These are phyloP conservation scores for Dactylorhiza incarnata DNA, from an alignment of 106 monocot species.

Conservation along the genomic window DNA sequence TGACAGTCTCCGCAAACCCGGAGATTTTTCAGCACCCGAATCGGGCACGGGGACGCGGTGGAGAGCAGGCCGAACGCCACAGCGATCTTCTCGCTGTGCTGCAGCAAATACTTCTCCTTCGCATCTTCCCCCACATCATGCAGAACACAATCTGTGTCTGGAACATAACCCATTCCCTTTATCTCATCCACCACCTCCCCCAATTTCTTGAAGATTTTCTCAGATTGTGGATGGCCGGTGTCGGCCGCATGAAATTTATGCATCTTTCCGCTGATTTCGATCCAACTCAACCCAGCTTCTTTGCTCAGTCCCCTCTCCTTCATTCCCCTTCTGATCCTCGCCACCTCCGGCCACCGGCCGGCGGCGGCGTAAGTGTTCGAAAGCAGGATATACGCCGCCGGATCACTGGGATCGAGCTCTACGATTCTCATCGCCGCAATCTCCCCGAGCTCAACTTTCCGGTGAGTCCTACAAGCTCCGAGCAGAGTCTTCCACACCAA, in stretches of 20 bases:
- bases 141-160: conserved; percentile 47
- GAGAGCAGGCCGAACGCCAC: conserved; percentile 72
- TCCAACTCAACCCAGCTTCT: conserved; percentile 80
- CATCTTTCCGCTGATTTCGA: conserved; percentile 44
- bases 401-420: conserved; percentile 59
- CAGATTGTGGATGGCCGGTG: conserved; percentile 33
- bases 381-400: conserved; percentile 61
- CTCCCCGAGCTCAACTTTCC: conserved; percentile 42
- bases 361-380: conserved; percentile 69
- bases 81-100: conserved; percentile 80
- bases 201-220: conserved; percentile 47
- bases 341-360: conserved; percentile 54
- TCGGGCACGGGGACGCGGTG: conserved; percentile 36
- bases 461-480: conserved; percentile 54
- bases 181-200: conserved; percentile 41
- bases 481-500: conserved; percentile 69
- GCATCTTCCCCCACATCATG: conserved; percentile 63
- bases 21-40: conserved; percentile 75
- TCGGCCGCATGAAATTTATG: conserved; percentile 67
- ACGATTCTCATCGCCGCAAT: conserved; percentile 39
- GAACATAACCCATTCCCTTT: conserved; percentile 55
- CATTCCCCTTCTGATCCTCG: conserved; percentile 54
- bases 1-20: conserved; percentile 71
- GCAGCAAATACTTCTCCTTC: conserved; percentile 59
- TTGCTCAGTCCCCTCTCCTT: conserved; percentile 53